Percentiles rank a stretch among this genome's conserved stretches.
Evolutionary conservation across 345 rosid species (phyloP).

Genomic region (Populus davidiana): DNA sequence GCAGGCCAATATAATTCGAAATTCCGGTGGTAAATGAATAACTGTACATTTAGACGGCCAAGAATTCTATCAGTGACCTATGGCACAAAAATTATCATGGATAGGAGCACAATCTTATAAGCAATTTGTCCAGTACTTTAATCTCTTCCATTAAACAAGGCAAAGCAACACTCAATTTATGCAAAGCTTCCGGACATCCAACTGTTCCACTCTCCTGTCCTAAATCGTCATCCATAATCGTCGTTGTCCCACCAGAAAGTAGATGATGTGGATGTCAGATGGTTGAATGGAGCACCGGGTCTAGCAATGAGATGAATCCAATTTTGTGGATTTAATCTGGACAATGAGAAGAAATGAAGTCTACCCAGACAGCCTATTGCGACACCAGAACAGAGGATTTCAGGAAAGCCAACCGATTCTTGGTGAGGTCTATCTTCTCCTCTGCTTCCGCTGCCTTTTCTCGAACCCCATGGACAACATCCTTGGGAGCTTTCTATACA

Average conservation of each 20-base stretch:
- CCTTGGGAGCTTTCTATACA: constrained; percentile 77
- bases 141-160: background rate
- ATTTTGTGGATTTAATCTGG: background rate
- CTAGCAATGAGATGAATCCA: background rate
- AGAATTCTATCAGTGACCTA: background rate
- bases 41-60: background rate
- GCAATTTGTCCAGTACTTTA: background rate
- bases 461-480: constrained; percentile 69
- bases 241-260: background rate
- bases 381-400: constrained; percentile 61
- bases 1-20: background rate
- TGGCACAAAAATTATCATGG: background rate
- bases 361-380: constrained; percentile 23
- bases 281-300: background rate
- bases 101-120: background rate
- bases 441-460: constrained; percentile 85
- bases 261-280: background rate
- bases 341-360: background rate
- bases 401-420: constrained; percentile 71
- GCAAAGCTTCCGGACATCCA: background rate
- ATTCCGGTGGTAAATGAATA: background rate
- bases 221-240: background rate
- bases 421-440: constrained; percentile 83
- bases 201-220: background rate
- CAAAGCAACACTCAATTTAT: background rate